Percentiles rank a stretch among this genome's conserved stretches.
These are phyloP conservation scores for Naumovozyma castellii DNA, from an alignment of 805 yeast genomes.

Conservation along the genomic window DNA sequence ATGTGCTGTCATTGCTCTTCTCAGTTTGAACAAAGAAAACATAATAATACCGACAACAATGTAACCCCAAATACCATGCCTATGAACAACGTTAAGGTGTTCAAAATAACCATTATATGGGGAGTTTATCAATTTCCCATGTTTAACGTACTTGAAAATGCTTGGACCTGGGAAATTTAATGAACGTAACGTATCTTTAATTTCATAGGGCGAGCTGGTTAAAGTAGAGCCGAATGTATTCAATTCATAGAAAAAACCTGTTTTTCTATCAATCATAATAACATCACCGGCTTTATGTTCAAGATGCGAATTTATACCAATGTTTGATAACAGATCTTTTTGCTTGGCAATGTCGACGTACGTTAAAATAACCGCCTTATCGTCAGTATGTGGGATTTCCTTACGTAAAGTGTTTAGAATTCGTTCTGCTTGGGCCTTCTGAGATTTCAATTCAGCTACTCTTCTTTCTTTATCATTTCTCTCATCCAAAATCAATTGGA, in stretches of 20 bases:
- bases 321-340: conserved; percentile 20
- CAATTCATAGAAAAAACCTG: conserved; percentile 26
- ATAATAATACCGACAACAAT: conserved; percentile 4
- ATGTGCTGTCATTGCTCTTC: not conserved
- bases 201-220: conserved; percentile 28
- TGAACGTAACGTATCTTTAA: conserved; percentile 33
- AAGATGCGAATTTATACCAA: conserved; percentile 15
- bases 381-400: conserved; percentile 39
- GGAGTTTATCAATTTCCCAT: conserved; percentile 15
- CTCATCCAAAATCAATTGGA: conserved; percentile 30
- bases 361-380: conserved; percentile 36
- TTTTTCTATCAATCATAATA: conserved; percentile 38
- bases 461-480: conserved; percentile 35
- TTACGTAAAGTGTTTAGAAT: conserved; percentile 41
- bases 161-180: conserved; percentile 29
- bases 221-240: conserved; percentile 33
- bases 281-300: conserved; percentile 44
- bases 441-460: conserved; percentile 37
- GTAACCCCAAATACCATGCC: conserved; percentile 39
- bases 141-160: not conserved
- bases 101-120: conserved; percentile 31
- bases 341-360: conserved; percentile 42
- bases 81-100: conserved; percentile 32
- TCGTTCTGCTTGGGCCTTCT: conserved; percentile 34
- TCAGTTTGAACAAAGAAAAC: not conserved